phyloP scores from a whole-genome alignment of 2,329 filamentous ascomycete genomes.

The Verticillium nubilum region DNA sequence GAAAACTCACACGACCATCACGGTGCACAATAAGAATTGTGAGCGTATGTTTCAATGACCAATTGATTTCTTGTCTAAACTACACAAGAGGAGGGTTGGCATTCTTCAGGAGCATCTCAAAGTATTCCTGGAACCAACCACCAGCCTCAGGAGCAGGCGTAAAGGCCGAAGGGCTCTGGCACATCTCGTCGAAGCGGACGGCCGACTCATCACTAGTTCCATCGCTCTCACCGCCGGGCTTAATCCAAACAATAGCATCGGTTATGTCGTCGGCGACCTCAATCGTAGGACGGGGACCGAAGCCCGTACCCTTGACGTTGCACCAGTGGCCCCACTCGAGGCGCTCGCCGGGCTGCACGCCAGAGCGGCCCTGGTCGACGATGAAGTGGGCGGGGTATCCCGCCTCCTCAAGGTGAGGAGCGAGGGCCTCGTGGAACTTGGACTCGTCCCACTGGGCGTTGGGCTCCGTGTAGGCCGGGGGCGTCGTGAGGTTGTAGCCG shows the following conservation, averaged over 20 bases:
- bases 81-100: constrained; percentile 38
- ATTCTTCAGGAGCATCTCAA: constrained; percentile 50
- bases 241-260: constrained; percentile 56
- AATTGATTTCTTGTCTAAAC: neutral
- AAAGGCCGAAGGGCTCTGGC: constrained; percentile 47
- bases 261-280: constrained; percentile 43
- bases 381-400: constrained; percentile 13
- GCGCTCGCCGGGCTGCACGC: constrained; percentile 45
- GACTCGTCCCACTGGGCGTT: constrained; percentile 11
- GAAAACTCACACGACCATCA: too few relatives aligned
- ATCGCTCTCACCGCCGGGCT: constrained; percentile 41
- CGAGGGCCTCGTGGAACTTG: constrained; percentile 11
- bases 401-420: constrained; percentile 8
- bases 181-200: constrained; percentile 38
- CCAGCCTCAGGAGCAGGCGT: constrained; percentile 66
- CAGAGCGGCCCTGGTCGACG: constrained; percentile 12
- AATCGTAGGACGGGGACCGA: constrained; percentile 46
- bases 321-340: constrained; percentile 53
- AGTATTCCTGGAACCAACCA: constrained; percentile 60
- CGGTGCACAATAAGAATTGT: too few relatives aligned
- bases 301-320: constrained; percentile 49
- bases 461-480: constrained; percentile 19
- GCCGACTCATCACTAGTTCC: constrained; percentile 28
- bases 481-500: constrained; percentile 9
- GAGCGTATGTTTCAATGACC: neutral